A percentile compares a stretch with the other conserved stretches of the same genome.
Evolutionary conservation across 2,329 filamentous ascomycete genomes (phyloP).

Genomic region (Botryosphaeria agaves): DNA sequence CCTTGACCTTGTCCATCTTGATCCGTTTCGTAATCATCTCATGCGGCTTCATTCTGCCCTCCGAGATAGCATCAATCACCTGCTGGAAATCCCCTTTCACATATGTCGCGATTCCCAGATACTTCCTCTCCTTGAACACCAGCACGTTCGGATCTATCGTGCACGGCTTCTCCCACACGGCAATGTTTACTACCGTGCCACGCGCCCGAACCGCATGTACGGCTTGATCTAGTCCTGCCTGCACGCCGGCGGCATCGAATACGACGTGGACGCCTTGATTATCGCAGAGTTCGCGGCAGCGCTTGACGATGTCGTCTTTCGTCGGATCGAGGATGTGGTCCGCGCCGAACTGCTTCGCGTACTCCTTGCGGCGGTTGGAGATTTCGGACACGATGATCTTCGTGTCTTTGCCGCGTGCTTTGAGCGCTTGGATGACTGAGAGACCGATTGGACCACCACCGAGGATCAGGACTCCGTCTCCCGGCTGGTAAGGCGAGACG

Average conservation of each 20-base stretch:
- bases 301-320: conserved; percentile 27
- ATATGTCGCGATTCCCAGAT: conserved; percentile 35
- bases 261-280: conserved; percentile 30
- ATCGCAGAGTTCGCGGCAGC: conserved; percentile 25
- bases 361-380: conserved; percentile 27
- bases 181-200: conserved; percentile 37
- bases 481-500: conserved; percentile 28
- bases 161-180: conserved; percentile 37
- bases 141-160: conserved; percentile 32
- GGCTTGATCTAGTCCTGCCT: conserved; percentile 30
- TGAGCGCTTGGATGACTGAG: conserved; percentile 28
- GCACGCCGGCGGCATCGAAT: conserved; percentile 36
- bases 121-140: conserved; percentile 34
- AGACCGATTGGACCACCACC: conserved; percentile 38
- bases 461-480: conserved; percentile 29
- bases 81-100: conserved; percentile 32
- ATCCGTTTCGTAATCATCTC: conserved; percentile 33
- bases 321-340: conserved; percentile 33
- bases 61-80: conserved; percentile 28
- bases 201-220: conserved; percentile 30
- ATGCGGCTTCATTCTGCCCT: conserved; percentile 24
- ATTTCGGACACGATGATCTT: conserved; percentile 38
- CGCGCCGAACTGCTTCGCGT: conserved; percentile 33
- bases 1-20: conserved; percentile 26
- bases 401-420: conserved; percentile 20